phyloP scores from a whole-genome alignment of 1,139 yeast genomes.

The Yarrowia galli region DNA sequence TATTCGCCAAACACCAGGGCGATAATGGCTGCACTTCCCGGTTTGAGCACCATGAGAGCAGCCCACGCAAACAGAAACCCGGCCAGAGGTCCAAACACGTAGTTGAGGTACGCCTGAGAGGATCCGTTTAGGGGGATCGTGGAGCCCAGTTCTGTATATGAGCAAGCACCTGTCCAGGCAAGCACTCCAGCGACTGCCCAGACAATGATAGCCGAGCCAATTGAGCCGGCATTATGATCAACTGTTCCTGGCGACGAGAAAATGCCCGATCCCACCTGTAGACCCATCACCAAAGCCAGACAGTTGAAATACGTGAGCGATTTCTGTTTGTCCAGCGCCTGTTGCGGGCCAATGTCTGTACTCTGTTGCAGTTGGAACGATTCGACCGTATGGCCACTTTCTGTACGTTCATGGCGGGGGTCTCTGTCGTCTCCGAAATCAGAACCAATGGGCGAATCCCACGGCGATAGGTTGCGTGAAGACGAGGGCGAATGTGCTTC shows the following conservation, averaged over 20 bases:
- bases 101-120: constrained; percentile 53
- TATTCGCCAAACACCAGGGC: constrained; percentile 55
- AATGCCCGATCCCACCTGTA: constrained; percentile 56
- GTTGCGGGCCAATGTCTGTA: constrained; percentile 42
- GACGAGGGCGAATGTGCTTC: constrained; percentile 46
- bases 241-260: constrained; percentile 56
- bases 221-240: constrained; percentile 52
- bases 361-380: constrained; percentile 38
- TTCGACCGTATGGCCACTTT: constrained; percentile 40
- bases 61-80: constrained; percentile 55
- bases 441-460: constrained; percentile 39
- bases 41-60: constrained; percentile 53
- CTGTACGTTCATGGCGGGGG: constrained; percentile 40
- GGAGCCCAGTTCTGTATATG: constrained; percentile 55
- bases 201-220: constrained; percentile 52
- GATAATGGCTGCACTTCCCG: constrained; percentile 55
- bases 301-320: constrained; percentile 52
- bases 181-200: constrained; percentile 54
- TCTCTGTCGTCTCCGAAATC: constrained; percentile 37
- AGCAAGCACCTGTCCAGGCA: constrained; percentile 57
- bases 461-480: constrained; percentile 43
- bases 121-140: constrained; percentile 55
- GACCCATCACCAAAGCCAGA: constrained; percentile 53
- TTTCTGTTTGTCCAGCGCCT: constrained; percentile 51
- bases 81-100: constrained; percentile 53